Evolutionary conservation across 768 basidiomycete species (phyloP).

Genomic region (Kwoniella pini): DNA sequence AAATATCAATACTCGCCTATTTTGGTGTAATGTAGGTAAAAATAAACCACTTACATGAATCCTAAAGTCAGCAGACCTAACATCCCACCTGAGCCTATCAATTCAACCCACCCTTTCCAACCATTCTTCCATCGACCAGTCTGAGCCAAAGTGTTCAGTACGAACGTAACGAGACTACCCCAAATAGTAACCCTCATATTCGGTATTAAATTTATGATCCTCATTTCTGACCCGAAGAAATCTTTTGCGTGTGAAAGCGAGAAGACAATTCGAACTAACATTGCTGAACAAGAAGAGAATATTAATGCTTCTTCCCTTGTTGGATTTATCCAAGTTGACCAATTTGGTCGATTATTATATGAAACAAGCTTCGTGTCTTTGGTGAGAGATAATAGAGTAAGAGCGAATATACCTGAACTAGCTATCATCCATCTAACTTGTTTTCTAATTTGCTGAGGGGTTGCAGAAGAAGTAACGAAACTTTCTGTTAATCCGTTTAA

Average conservation of each 20-base stretch:
- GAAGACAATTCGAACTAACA: constrained; percentile 47
- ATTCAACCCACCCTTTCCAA: constrained; percentile 27
- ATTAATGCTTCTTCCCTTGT: constrained; percentile 38
- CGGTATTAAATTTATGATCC: neutral
- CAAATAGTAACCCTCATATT: neutral
- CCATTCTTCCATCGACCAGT: constrained; percentile 14
- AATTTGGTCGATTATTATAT: too few relatives aligned
- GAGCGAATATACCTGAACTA: constrained; percentile 71
- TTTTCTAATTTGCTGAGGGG: constrained; percentile 64
- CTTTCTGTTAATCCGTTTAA: constrained; percentile 91
- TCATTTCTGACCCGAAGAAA: neutral
- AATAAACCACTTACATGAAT: constrained; percentile 20
- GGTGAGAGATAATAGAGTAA: constrained; percentile 59
- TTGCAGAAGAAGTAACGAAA: constrained; percentile 78
- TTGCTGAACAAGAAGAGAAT: constrained; percentile 37
- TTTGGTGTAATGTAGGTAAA: neutral
- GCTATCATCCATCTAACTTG: constrained; percentile 77
- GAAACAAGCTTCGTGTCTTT: too few relatives aligned
- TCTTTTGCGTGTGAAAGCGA: constrained; percentile 21
- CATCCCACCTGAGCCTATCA: constrained; percentile 28
- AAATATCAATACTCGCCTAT: neutral
- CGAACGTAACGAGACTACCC: constrained; percentile 2
- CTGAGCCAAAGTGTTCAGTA: neutral
- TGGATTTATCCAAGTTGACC: constrained; percentile 14
- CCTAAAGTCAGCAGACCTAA: constrained; percentile 31